Evolutionary conservation across 129 eudicot species (phyloP).

Genomic region (Centrapalus pauciflorus): DNA sequence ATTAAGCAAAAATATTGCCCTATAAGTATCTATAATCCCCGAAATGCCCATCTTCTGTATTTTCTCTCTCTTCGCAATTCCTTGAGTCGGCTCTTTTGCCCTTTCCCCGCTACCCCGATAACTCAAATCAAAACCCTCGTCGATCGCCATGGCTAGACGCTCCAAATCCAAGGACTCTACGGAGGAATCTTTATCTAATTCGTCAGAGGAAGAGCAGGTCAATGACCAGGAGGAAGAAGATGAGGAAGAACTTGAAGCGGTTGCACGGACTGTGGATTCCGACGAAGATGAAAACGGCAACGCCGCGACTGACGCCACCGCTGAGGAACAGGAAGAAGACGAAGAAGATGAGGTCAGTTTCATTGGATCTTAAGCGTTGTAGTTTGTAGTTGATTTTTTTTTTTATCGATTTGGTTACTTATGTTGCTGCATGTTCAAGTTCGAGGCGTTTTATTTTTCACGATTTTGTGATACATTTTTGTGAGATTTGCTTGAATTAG

Average conservation of each 20-base stretch:
- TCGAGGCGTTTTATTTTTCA: background rate
- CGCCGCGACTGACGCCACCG: conserved; percentile 27
- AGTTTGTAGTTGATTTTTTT: no score
- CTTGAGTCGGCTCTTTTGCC: conserved; percentile 8
- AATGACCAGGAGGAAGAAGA: conserved; percentile 52
- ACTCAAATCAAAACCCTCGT: conserved; percentile 35
- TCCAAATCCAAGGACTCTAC: conserved; percentile 50
- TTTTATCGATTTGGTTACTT: background rate
- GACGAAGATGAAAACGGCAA: conserved; percentile 49
- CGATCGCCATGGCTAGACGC: conserved; percentile 59
- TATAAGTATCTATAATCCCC: background rate
- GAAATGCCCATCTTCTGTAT: background rate
- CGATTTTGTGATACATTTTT: background rate
- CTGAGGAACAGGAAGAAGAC: conserved; percentile 36
- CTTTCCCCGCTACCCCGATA: background rate
- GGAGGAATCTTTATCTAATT: conserved; percentile 47
- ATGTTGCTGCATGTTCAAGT: conserved; percentile 7
- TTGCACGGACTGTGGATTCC: conserved; percentile 65
- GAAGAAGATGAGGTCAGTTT: conserved; percentile 56
- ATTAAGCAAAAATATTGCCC: background rate
- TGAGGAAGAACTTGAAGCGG: conserved; percentile 95
- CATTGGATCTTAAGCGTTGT: background rate
- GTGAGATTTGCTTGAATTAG: conserved; percentile 11
- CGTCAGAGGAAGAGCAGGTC: conserved; percentile 63
- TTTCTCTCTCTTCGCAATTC: conserved; percentile 25